A percentile compares a stretch with the other conserved stretches of the same genome.
phyloP scores from a whole-genome alignment of 2,329 filamentous ascomycete genomes.

The Magnaporthales sp. region DNA sequence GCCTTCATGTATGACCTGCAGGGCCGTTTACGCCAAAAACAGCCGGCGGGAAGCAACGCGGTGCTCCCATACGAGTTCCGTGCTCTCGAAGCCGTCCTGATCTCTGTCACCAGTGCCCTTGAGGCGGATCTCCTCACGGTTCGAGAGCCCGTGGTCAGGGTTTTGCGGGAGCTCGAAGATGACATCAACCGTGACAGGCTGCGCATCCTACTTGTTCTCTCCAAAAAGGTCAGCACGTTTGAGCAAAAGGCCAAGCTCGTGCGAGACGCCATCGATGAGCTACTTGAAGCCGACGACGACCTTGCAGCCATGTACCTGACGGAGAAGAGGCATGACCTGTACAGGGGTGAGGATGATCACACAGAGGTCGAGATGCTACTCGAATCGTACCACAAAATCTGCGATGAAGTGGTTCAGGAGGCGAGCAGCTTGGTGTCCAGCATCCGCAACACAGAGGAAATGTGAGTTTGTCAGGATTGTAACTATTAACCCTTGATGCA shows the following conservation, averaged over 20 bases:
- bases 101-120: constrained; percentile 83
- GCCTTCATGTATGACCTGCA: constrained; percentile 97
- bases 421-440: constrained; percentile 87
- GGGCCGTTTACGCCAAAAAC: constrained; percentile 80
- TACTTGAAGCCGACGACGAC: constrained; percentile 94
- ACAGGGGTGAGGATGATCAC: constrained; percentile 74
- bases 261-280: constrained; percentile 86
- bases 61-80: constrained; percentile 90
- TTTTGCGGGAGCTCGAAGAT: constrained; percentile 85
- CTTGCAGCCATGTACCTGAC: constrained; percentile 91
- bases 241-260: constrained; percentile 95
- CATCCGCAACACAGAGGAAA: constrained; percentile 96
- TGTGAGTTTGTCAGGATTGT: constrained; percentile 49
- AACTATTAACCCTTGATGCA: not conserved
- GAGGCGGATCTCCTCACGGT: constrained; percentile 94
- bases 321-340: constrained; percentile 69
- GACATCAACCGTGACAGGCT: constrained; percentile 95
- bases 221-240: constrained; percentile 92
- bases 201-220: constrained; percentile 81
- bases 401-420: constrained; percentile 95
- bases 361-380: constrained; percentile 95
- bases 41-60: constrained; percentile 41
- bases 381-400: constrained; percentile 95
- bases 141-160: constrained; percentile 80
- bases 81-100: constrained; percentile 87